Percentiles rank a stretch among this genome's conserved stretches.
Conservation (phyloP, 179 eudicot species). For the Beta corolliflora region DNA sequence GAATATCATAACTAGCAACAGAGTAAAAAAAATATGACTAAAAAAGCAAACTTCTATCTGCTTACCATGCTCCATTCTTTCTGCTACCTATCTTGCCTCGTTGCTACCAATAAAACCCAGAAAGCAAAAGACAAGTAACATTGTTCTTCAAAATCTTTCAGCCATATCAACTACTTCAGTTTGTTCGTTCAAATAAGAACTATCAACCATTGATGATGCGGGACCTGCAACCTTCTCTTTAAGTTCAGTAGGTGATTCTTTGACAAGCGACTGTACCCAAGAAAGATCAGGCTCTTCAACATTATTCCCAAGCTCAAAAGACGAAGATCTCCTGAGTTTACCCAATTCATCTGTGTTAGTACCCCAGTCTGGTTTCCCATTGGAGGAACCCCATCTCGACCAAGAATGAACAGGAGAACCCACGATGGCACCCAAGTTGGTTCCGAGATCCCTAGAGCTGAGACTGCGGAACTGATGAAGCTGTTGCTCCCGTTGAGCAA, state of each 20-base stretch:
- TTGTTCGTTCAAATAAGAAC: slow-evolving; percentile 23
- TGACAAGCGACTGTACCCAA: slow-evolving; percentile 76
- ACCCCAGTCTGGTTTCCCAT: slow-evolving; percentile 59
- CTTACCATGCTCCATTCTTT: slow-evolving; percentile 12
- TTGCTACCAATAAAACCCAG: slow-evolving; percentile 2
- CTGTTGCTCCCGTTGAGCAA: slow-evolving; percentile 51
- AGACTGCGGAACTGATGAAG: slow-evolving; percentile 58
- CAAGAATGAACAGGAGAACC: slow-evolving; percentile 45
- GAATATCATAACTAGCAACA: slow-evolving; percentile 15
- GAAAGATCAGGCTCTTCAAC: slow-evolving; percentile 76
- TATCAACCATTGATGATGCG: slow-evolving; percentile 27
- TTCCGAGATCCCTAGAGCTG: slow-evolving; percentile 68
- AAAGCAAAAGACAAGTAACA: slow-evolving; percentile 1
- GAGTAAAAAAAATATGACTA: neutral
- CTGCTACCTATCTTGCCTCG: slow-evolving; percentile 4
- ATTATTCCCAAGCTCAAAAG: slow-evolving; percentile 50
- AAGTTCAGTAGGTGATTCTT: slow-evolving; percentile 53
- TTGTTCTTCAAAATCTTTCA: slow-evolving; percentile 3
- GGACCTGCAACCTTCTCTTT: slow-evolving; percentile 36
- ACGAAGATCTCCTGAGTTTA: slow-evolving; percentile 53
- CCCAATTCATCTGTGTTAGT: slow-evolving; percentile 41
- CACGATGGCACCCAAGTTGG: slow-evolving; percentile 37
- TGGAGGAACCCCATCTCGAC: slow-evolving; percentile 51
- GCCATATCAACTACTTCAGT: slow-evolving; percentile 29
- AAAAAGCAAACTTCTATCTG: neutral